These are phyloP conservation scores for Dichotomocladium elegans DNA, from an alignment of 371 early-diverging fungal species.

Conservation along the genomic window DNA sequence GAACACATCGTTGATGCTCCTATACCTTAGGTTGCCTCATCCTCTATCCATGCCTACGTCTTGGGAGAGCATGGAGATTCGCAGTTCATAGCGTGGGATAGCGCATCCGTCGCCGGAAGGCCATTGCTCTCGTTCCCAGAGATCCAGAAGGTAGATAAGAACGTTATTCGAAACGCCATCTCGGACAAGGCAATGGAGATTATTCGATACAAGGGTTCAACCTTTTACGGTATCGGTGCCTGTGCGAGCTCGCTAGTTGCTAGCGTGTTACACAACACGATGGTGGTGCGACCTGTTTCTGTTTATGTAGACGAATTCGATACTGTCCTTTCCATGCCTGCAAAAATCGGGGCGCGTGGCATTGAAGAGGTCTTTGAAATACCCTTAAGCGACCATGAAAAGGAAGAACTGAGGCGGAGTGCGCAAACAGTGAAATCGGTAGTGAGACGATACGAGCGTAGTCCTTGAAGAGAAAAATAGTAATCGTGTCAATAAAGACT, in stretches of 20 bases:
- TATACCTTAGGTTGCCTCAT: conserved; percentile 41
- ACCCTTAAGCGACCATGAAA: conserved; percentile 55
- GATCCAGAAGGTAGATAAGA: conserved; percentile 49
- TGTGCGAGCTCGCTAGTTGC: conserved; percentile 70
- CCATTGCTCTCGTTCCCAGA: conserved; percentile 65
- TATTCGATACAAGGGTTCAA: conserved; percentile 82
- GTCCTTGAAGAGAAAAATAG: no score
- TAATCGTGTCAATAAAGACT: no score
- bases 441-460: background rate
- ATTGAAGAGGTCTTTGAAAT: conserved; percentile 63
- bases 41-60: conserved; percentile 75
- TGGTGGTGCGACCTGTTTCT: conserved; percentile 62
- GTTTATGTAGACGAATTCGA: conserved; percentile 57
- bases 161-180: conserved; percentile 49
- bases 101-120: conserved; percentile 71
- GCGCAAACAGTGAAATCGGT: conserved; percentile 12
- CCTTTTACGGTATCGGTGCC: conserved; percentile 85
- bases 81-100: conserved; percentile 81
- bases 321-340: conserved; percentile 69
- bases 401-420: conserved; percentile 38
- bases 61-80: conserved; percentile 89
- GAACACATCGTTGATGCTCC: background rate
- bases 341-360: conserved; percentile 66
- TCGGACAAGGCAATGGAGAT: conserved; percentile 79
- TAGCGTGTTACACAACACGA: conserved; percentile 61